Evolutionary conservation across 768 basidiomycete species (phyloP).

Genomic region (Gymnopilus junonius): DNA sequence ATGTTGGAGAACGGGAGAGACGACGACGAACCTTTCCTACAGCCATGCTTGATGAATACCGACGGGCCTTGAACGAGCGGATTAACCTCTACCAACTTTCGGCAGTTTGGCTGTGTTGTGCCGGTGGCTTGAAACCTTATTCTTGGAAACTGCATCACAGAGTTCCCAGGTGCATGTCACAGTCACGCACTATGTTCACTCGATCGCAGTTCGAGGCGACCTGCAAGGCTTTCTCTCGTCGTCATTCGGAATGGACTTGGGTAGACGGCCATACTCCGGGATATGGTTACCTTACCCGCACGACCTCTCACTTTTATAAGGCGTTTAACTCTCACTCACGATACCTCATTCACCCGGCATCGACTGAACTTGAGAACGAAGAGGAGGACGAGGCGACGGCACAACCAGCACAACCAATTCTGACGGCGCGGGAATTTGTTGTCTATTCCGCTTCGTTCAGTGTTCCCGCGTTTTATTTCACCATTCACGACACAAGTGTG

Average conservation of each 20-base stretch:
- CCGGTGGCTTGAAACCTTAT: slow-evolving; percentile 71
- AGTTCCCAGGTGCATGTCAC: slow-evolving; percentile 46
- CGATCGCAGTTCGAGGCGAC: slow-evolving; percentile 63
- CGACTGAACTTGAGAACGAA: slow-evolving; percentile 14
- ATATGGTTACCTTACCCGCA: slow-evolving; percentile 32
- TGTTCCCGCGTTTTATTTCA: slow-evolving; percentile 87
- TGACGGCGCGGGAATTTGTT: slow-evolving; percentile 66
- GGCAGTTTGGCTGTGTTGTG: slow-evolving; percentile 38
- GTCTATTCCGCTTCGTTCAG: slow-evolving; percentile 80
- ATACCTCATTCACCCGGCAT: neutral
- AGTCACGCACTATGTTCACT: slow-evolving; percentile 47
- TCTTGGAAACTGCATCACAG: slow-evolving; percentile 47
- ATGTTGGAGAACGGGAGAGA: slow-evolving; percentile 1
- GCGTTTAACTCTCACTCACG: neutral
- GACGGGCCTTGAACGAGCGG: slow-evolving; percentile 43
- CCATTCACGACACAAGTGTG: slow-evolving; percentile 70
- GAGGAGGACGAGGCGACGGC: slow-evolving; percentile 46
- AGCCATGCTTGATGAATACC: slow-evolving; percentile 66
- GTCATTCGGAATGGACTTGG: slow-evolving; percentile 43
- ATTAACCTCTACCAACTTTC: slow-evolving; percentile 48
- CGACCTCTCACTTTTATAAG: slow-evolving; percentile 24
- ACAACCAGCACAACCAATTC: slow-evolving; percentile 13
- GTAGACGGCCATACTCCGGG: slow-evolving; percentile 25
- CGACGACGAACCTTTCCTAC: slow-evolving; percentile 77
- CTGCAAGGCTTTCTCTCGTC: slow-evolving; percentile 53